Base-by-base conservation (phyloP, 2,329 filamentous ascomycete genomes). In the Arthrobotrys megalospora region DNA sequence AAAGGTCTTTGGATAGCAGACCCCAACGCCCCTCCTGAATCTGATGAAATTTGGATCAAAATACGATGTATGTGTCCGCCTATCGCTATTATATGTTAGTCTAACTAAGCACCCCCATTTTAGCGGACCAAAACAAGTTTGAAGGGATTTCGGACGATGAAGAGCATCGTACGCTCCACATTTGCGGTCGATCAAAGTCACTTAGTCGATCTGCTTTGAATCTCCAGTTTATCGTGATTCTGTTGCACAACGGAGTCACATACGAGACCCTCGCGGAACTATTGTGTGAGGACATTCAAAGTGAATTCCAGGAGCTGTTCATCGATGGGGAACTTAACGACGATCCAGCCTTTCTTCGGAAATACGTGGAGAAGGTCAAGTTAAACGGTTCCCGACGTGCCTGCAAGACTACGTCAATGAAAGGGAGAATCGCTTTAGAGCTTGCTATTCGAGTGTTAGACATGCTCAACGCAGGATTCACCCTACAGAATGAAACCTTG, bases 1-100 rank as follows among this genome's bases (percentile, higher is more conserved):
- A 95, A 95, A 83, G 93, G 92, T 0, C 86, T 94, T 80, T 94
- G 92, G 92, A 87, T 91, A 55, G 83, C 91, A 4, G 90, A 91
- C 80, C 55, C 58, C 10, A 19, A 11, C 2, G 86, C 88, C 28
- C 83, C 83, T 0, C 84, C 84, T 0, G 84, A 87, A 1, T 84
- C 89, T 14, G 80, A 79, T 0, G 80, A 81, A 0, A 81, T 84
- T 14, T 92, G 90, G 91, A 92, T 94, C 48, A 87, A 90, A 69
- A 89, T 91, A 69, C 86, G 85, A 69, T 70, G 72, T 77, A 58
- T 28, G 55, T 70, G 14, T 11, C 24, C n/a, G 1, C 11, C n/a
- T 1, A 24, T 21, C 16, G 1, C 19, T 28, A 24, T 19, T 5
- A 7, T 43, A 34, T n/a, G 8, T 79, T 48, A 16, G 79, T 79